phyloP scores from a whole-genome alignment of 352 stramenopile genomes.

The Saprolegnia parasitica region DNA sequence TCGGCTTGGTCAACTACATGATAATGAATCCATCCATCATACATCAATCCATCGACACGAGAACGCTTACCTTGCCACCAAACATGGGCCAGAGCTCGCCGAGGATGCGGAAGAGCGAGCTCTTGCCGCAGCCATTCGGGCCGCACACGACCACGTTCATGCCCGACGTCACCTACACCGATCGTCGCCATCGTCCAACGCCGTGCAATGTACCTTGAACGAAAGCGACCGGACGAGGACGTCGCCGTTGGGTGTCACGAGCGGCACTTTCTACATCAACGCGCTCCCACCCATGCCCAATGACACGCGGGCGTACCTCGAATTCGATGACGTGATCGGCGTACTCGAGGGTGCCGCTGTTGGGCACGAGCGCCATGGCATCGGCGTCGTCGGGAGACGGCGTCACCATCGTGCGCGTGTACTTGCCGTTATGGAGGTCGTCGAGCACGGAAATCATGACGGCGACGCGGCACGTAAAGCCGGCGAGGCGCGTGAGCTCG shows the following conservation, averaged over 20 bases:
- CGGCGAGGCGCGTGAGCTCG: conserved; percentile 76
- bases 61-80: conserved; percentile 36
- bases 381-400: conserved; percentile 37
- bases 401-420: conserved; percentile 71
- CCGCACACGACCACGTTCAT: conserved; percentile 87
- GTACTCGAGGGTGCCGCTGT: conserved; percentile 54
- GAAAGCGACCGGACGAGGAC: conserved; percentile 76
- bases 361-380: conserved; percentile 49
- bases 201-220: conserved; percentile 33
- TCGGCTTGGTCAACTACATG: conserved; percentile 58
- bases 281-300: background rate
- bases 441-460: conserved; percentile 75
- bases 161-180: conserved; percentile 75
- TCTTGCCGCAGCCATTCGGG: conserved; percentile 84
- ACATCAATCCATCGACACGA: background rate
- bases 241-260: conserved; percentile 85
- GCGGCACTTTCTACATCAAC: conserved; percentile 49
- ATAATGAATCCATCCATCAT: background rate
- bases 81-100: conserved; percentile 85
- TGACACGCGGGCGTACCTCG: conserved; percentile 30
- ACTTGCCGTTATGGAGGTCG: conserved; percentile 58
- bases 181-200: background rate
- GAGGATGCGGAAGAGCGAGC: conserved; percentile 82
- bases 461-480: conserved; percentile 69
- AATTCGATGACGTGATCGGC: conserved; percentile 82